Conservation (phyloP, 331 rosid species). For the Arachis monticola region DNA sequence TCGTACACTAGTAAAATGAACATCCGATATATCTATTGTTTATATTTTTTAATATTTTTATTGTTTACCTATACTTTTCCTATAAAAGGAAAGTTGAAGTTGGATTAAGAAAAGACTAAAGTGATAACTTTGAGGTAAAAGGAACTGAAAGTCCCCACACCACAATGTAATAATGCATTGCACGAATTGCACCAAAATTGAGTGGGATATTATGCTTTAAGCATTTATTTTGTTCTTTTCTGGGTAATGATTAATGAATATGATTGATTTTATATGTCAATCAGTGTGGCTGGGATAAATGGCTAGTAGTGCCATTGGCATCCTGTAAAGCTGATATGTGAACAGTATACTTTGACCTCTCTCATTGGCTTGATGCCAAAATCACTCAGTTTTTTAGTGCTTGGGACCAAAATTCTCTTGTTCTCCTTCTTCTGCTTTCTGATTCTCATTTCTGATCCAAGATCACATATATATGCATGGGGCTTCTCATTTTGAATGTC, state of each 20-base stretch:
- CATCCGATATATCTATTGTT: too few species aligned
- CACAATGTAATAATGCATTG: constrained; percentile 47
- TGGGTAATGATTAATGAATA: constrained; percentile 15
- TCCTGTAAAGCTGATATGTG: constrained; percentile 51
- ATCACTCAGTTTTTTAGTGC: constrained; percentile 40
- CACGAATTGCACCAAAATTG: constrained; percentile 39
- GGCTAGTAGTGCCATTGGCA: constrained; percentile 45
- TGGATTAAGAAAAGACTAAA: constrained; percentile 33
- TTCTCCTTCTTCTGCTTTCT: background rate
- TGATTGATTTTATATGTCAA: constrained; percentile 17
- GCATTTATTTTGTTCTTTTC: constrained; percentile 45
- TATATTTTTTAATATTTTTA: too few species aligned
- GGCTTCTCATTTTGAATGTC: constrained; percentile 29
- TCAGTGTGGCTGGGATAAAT: background rate
- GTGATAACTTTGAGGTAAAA: constrained; percentile 45
- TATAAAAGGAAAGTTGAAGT: background rate
- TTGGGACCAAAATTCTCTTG: constrained; percentile 36
- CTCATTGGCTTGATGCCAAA: constrained; percentile 31
- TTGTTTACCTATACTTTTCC: too few species aligned
- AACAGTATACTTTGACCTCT: constrained; percentile 44
- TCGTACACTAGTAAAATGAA: too few species aligned
- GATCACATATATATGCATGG: background rate
- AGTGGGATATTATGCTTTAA: constrained; percentile 44
- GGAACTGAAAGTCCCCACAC: constrained; percentile 61
- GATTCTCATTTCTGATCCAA: constrained; percentile 7